Base-by-base conservation (phyloP, 768 basidiomycete species). In the Postia placenta region DNA sequence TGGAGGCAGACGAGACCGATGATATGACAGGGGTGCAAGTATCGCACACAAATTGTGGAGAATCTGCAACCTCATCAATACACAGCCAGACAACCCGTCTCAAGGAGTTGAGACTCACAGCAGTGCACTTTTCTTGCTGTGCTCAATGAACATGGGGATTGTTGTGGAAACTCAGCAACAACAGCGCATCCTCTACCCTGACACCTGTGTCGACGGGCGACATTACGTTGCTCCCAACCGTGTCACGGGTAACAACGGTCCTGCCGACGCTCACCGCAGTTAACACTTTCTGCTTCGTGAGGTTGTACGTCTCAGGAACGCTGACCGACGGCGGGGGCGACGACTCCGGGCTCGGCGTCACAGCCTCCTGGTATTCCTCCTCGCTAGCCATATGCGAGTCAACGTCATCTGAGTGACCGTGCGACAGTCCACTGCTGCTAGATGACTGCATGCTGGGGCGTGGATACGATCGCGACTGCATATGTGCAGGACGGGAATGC, bases 101-200 rank as follows among this genome's bases (percentile, higher is more conserved):
- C n/a, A n/a, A n/a, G n/a, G n/a, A n/a, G n/a, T n/a, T n/a, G n/a
- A n/a, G n/a, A n/a, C n/a, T n/a, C n/a, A n/a, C n/a, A n/a, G n/a
- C n/a, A n/a, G n/a, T n/a, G n/a, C n/a, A n/a, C n/a, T n/a, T n/a
- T n/a, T n/a, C n/a, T n/a, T n/a, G n/a, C n/a, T n/a, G n/a, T n/a
- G n/a, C n/a, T n/a, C n/a, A n/a, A n/a, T n/a, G n/a, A n/a, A n/a
- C n/a, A n/a, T n/a, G n/a, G n/a, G n/a, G 25, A 23, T 49, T 40
- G 40, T 83, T 79, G 59, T 85, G 81, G 70, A 90, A 90, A 63
- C 79, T 80, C 54, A 90, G 73, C 45, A 90, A 70, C 35, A 90
- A 66, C 26, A 86, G 66, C 3, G 87, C 87, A 57, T 90, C 87
- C 64, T 88, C 87, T 45, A 86, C 72, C 59, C 74, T 80, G 52